Base-by-base conservation (phyloP, 176 grass and related monocot genomes). In the Luzula sylvatica region DNA sequence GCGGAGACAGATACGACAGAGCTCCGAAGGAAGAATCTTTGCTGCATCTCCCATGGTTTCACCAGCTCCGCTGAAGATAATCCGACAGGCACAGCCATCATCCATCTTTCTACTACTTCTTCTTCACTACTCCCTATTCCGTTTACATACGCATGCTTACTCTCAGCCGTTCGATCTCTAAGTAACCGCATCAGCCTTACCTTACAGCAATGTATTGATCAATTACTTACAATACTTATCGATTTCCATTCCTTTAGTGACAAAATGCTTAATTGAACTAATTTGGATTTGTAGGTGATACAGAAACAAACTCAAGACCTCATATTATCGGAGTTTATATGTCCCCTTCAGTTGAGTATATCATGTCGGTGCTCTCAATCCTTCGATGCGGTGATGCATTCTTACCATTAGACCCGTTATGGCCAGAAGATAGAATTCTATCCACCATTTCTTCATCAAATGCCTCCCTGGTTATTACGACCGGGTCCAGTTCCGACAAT, bases 1-100 rank as follows among this genome's bases (percentile, higher is more conserved):
- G 49, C 32, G 50, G 66, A 38, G 74, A 56, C 30, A 23, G n/a
- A n/a, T n/a, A n/a, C n/a, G n/a, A n/a, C n/a, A n/a, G 38, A 3
- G 55, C 29, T 6, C 23, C 35, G 0, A 38, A 29, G 39, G 76
- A 35, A 48, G 65, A 52, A 66, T 40, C 61, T 20, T 9, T 81
- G 80, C 56, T 85, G 89, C 73, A 82, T 95, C 56, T 82, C 89
- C 15, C 89, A 95, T 59, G 70, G 38, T 50, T 95, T 95, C 70
- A 41, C 72, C 26, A 48, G 58, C 23, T 53, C 66, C 8, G 77
- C 70, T 2, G 57, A 32, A 45, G 53, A 11, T 20, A 32, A 88
- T 8, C 56, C 62, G 9, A 35, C 1, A 1, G 38, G 23, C 1
- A 40, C 72, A 4, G 71, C 76, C 20, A 11, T 76, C 38, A 13